Evolutionary conservation across 176 grass and related monocot species (phyloP).

Genomic region (Avena sativa): DNA sequence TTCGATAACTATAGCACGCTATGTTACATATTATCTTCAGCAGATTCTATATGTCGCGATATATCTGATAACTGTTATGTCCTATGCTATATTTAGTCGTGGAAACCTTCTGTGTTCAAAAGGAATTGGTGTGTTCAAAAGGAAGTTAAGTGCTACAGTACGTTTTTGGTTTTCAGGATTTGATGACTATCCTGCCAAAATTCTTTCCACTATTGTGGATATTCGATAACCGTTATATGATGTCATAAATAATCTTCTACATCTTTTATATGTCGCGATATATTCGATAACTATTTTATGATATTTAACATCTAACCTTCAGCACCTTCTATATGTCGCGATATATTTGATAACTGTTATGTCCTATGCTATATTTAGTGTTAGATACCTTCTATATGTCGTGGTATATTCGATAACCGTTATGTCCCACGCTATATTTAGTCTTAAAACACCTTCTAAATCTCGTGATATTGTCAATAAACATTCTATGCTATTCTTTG

Average conservation of each 20-base stretch:
- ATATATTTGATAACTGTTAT: background rate
- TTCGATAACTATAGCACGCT: too few relatives aligned
- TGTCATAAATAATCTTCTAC: background rate
- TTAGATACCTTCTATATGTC: background rate
- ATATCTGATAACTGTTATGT: background rate
- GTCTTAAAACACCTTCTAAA: background rate
- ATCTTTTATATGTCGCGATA: background rate
- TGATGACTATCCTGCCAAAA: too few relatives aligned
- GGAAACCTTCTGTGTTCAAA: background rate
- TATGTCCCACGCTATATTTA: background rate
- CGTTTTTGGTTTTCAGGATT: too few relatives aligned
- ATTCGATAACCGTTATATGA: background rate
- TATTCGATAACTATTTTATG: background rate
- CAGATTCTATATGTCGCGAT: background rate
- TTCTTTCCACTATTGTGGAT: too few relatives aligned
- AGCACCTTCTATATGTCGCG: background rate
- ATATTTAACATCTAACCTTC: too few relatives aligned
- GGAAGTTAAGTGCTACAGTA: too few relatives aligned
- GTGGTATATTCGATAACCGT: background rate
- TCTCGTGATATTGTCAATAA: background rate
- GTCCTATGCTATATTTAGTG: background rate
- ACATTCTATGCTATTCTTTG: background rate
- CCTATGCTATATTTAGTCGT: constrained; percentile 7
- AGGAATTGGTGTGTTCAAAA: too few relatives aligned
- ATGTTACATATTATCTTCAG: too few relatives aligned